Percentiles rank a stretch among this genome's conserved stretches.
phyloP scores from a whole-genome alignment of 345 rosid genomes.

The Boechera divaricarpa region DNA sequence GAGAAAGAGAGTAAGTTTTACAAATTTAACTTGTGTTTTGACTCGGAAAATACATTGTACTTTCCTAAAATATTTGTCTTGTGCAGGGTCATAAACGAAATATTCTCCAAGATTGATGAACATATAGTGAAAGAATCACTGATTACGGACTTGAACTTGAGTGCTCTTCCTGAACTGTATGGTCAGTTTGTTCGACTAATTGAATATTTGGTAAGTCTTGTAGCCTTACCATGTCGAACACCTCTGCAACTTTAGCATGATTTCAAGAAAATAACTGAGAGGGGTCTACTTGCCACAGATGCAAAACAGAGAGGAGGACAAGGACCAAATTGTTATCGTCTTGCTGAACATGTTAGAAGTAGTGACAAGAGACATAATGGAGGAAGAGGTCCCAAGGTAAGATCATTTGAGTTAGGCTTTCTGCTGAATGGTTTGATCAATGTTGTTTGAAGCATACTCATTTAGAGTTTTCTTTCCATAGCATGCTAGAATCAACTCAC shows the following conservation, averaged over 20 bases:
- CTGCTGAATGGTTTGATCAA: constrained; percentile 22
- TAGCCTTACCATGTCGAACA: constrained; percentile 17
- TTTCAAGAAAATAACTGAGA: constrained; percentile 8
- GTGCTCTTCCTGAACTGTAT: constrained; percentile 80
- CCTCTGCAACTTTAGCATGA: constrained; percentile 11
- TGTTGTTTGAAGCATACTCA: constrained; percentile 31
- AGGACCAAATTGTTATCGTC: constrained; percentile 59
- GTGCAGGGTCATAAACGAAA: constrained; percentile 65
- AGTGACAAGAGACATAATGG: constrained; percentile 67
- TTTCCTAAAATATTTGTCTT: constrained; percentile 37
- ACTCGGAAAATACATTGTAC: background rate
- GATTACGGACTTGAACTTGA: constrained; percentile 60
- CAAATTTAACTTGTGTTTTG: constrained; percentile 25
- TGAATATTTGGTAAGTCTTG: constrained; percentile 65
- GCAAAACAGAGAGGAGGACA: constrained; percentile 54
- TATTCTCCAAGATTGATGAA: constrained; percentile 60
- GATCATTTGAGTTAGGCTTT: constrained; percentile 34
- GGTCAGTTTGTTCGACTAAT: constrained; percentile 74
- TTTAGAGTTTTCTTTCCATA: constrained; percentile 25
- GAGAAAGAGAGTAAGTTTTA: constrained; percentile 53
- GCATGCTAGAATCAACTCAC: constrained; percentile 55
- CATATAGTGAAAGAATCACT: constrained; percentile 46
- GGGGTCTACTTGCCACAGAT: constrained; percentile 42
- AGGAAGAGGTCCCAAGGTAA: constrained; percentile 57
- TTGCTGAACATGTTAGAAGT: constrained; percentile 63